These are phyloP conservation scores for Penstemon barbatus DNA, from an alignment of 257 asterid genomes.

Conservation along the genomic window DNA sequence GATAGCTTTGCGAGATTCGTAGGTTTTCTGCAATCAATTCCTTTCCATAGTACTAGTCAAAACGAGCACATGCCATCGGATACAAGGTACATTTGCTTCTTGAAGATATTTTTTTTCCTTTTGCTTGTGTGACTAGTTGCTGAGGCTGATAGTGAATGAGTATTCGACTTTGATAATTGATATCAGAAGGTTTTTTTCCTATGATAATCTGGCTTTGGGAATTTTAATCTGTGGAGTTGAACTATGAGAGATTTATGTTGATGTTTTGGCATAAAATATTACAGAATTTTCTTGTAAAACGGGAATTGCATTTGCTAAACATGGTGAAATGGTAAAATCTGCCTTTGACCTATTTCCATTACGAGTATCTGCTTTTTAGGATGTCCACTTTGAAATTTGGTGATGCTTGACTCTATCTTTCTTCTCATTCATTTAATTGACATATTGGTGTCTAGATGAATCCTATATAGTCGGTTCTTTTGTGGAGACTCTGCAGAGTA, in stretches of 20 bases:
- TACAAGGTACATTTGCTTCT: conserved; percentile 61
- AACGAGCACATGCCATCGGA: conserved; percentile 58
- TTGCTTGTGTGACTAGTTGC: not conserved
- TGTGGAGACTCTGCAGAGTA: conserved; percentile 13
- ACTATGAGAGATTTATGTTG: not conserved
- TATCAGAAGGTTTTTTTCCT: conserved; percentile 17
- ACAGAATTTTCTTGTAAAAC: no score
- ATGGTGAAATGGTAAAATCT: not conserved
- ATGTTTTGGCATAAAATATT: not conserved
- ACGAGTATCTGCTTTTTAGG: not conserved
- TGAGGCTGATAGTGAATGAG: conserved; percentile 5
- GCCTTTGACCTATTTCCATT: conserved; percentile 4
- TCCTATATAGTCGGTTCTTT: not conserved
- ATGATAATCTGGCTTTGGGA: conserved; percentile 13
- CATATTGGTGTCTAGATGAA: not conserved
- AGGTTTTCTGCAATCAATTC: conserved; percentile 86
- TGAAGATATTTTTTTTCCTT: not conserved
- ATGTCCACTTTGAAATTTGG: not conserved
- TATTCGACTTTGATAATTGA: not conserved
- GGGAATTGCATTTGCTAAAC: no score
- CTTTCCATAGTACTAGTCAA: conserved; percentile 64
- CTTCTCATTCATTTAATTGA: not conserved
- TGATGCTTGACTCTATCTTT: not conserved
- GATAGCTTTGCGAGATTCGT: conserved; percentile 86
- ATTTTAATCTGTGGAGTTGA: conserved; percentile 6